These are phyloP conservation scores for Eryngium alpinum DNA, from an alignment of 140 eudicot species.

Conservation along the genomic window DNA sequence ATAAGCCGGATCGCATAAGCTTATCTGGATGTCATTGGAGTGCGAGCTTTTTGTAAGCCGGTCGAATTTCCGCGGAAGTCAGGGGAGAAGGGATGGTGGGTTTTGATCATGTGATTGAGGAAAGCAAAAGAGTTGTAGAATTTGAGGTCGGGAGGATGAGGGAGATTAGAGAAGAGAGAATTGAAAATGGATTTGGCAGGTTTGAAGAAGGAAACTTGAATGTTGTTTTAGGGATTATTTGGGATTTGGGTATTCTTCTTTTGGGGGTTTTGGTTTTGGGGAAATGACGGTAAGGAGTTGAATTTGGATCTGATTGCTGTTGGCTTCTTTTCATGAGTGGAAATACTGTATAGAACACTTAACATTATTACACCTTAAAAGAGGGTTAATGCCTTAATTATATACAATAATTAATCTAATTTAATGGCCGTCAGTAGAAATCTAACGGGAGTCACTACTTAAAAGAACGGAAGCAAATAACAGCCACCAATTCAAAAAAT, in stretches of 20 bases:
- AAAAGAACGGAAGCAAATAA: too few species aligned
- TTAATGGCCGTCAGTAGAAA: too few species aligned
- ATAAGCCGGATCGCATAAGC: conserved; percentile 69
- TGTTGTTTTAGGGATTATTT: conserved; percentile 24
- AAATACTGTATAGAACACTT: too few species aligned
- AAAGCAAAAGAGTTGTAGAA: conserved; percentile 51
- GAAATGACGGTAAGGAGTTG: too few species aligned
- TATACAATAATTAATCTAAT: too few species aligned
- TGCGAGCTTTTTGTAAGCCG: conserved; percentile 83
- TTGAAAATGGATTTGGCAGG: conserved; percentile 78
- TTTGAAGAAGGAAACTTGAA: conserved; percentile 38
- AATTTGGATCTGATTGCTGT: too few species aligned
- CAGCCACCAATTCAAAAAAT: too few species aligned
- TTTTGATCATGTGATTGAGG: conserved; percentile 55
- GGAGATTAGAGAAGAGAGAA: conserved; percentile 29
- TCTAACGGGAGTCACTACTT: too few species aligned
- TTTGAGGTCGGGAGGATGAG: conserved; percentile 23
- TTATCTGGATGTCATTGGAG: conserved; percentile 99
- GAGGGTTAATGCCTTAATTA: too few species aligned
- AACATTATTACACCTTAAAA: too few species aligned
- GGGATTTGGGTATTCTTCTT: neutral
- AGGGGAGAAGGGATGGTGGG: conserved; percentile 63
- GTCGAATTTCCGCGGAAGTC: conserved; percentile 79
- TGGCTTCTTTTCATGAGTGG: too few species aligned
- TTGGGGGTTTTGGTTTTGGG: too few species aligned